Evolutionary conservation across 2,329 filamentous ascomycete genomes (phyloP).

Genomic region (Sclerotiophoma versabilis): DNA sequence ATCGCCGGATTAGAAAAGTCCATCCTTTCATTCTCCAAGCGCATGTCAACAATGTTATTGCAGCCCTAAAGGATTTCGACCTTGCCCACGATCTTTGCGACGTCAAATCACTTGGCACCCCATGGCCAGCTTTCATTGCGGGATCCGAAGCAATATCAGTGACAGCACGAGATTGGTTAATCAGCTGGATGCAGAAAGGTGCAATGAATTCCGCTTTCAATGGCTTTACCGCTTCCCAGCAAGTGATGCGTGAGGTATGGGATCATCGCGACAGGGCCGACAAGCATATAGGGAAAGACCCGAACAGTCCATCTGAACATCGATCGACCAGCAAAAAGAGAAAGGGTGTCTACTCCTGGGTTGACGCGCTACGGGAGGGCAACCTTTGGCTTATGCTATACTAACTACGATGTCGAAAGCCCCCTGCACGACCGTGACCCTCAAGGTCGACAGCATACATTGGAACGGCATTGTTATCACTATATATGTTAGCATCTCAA

Average conservation of each 20-base stretch:
- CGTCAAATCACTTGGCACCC: constrained; percentile 19
- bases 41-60: constrained; percentile 38
- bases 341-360: constrained; percentile 15
- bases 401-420: not conserved
- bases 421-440: not conserved
- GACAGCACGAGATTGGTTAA: constrained; percentile 19
- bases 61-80: constrained; percentile 22
- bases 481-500: not conserved
- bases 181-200: constrained; percentile 25
- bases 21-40: constrained; percentile 50
- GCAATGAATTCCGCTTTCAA: constrained; percentile 16
- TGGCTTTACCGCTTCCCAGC: constrained; percentile 11
- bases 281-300: not conserved
- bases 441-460: not conserved
- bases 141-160: constrained; percentile 23
- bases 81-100: constrained; percentile 9
- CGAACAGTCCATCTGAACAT: constrained; percentile 1
- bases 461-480: not conserved
- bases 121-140: constrained; percentile 29
- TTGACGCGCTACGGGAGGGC: constrained; percentile 15
- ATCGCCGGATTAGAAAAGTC: constrained; percentile 50
- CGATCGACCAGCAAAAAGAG: not conserved
- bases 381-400: constrained; percentile 23
- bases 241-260: constrained; percentile 24
- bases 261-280: constrained; percentile 9